Evolutionary conservation across 495 filamentous ascomycete species (phyloP), one percentile per base, ranked within the genome.

Genomic region (Penicillium paxilli): DNA sequence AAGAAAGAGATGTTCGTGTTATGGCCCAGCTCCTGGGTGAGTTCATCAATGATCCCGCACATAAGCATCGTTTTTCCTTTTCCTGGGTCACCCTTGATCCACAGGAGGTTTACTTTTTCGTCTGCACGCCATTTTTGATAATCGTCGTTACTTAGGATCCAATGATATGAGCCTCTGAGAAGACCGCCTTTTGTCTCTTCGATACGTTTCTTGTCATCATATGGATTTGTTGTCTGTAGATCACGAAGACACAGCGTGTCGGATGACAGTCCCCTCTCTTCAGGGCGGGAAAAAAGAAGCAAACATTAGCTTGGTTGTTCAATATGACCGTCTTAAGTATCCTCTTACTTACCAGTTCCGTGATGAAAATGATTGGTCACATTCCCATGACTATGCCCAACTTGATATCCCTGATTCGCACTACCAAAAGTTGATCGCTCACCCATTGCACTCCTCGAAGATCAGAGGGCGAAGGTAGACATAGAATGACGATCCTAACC

Each of bases 41-140:
- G 44, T 40, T 75, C 60, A 47, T 75, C 51, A 24, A 74, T 68
- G 21, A 77, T 71, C 2, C 70, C 72, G 30, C 62, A 69, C 14
- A 79, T 32, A 0, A 78, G 59, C 50, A 77, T 73, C 46, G 55
- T 69, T 58, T 73, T 73, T 5, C 69, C 64, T 46, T 64, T 66
- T 0, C 63, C 63, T 35, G 63, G 52, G 19, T 67, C 51, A 32
- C 57, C 57, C 44, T 47, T 59, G 23, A 73, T 57, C 56, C 62
- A 70, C 11, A 66, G 50, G 7, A 64, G 24, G 12, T 40, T 32
- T 17, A 22, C 37, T 1, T 49, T 16, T 21, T 35, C 23, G 14
- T n/a, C 19, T 12, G 49, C 3, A 2, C 35, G 24, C 63, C 54
- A 66, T 23, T 47, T 20, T 32, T 50, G 11, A 50, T 78, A 79